These are phyloP conservation scores for Pseudohyphozyma bogoriensis DNA, from an alignment of 768 basidiomycete genomes.

Conservation along the genomic window DNA sequence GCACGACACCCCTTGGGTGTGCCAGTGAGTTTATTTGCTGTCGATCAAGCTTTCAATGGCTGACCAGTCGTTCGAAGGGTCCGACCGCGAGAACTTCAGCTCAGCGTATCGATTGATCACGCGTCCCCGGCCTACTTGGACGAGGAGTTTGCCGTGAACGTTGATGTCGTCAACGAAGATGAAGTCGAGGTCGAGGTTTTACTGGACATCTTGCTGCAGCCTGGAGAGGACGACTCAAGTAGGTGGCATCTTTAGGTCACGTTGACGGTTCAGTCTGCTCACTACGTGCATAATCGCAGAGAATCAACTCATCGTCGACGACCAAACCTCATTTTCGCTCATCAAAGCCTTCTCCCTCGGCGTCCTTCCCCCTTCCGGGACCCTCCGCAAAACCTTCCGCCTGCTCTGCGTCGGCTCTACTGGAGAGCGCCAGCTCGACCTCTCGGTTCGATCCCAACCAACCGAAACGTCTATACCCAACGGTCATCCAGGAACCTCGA, in stretches of 20 bases:
- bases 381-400: constrained; percentile 52
- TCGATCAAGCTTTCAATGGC: background rate
- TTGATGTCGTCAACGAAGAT: constrained; percentile 64
- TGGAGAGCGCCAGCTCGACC: constrained; percentile 65
- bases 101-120: constrained; percentile 52
- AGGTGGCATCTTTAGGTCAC: constrained; percentile 29
- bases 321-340: constrained; percentile 53
- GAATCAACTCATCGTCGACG: constrained; percentile 46
- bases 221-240: constrained; percentile 67
- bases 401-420: constrained; percentile 53
- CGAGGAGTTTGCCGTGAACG: constrained; percentile 63
- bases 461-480: constrained; percentile 26
- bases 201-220: constrained; percentile 69
- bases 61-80: constrained; percentile 26
- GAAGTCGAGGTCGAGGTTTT: constrained; percentile 56
- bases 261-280: background rate
- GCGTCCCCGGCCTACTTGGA: constrained; percentile 63
- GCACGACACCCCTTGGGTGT: constrained; percentile 13
- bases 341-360: constrained; percentile 67
- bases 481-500: constrained; percentile 11
- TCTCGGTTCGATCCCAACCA: constrained; percentile 60
- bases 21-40: constrained; percentile 19
- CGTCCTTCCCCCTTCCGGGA: constrained; percentile 50
- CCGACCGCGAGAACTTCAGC: constrained; percentile 49
- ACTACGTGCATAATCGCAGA: constrained; percentile 4